Evolutionary conservation across 768 basidiomycete species (phyloP), one percentile per base, ranked within the genome.

Genomic region (Ramaria sp.): DNA sequence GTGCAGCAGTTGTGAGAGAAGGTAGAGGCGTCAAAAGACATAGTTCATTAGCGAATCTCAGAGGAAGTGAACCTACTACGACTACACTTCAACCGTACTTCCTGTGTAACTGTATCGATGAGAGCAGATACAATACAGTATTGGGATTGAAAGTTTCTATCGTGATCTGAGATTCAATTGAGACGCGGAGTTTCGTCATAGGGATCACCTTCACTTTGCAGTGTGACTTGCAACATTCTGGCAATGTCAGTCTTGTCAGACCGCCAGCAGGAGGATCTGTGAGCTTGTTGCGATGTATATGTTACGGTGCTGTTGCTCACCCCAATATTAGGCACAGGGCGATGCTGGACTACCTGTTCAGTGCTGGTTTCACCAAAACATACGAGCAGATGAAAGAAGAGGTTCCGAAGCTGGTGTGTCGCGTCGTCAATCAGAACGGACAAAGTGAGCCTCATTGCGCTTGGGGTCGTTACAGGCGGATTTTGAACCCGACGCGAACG

Each of bases 401-500:
- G 42, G 42, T 22, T 19, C 42, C 42, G 42, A 43, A 43, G 11
- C 7, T 43, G 42, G 42, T 43, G 7, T 43, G 42, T 43, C 42
- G 42, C 20, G 42, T 22, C 34, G 2, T 10, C 78, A 66, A 66
- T 72, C 24, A 24, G 15, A 37, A 37, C 9, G 34, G 13, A 13
- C 9, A 37, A 34, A 3, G 3, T 37, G 20, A 31, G 27, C 27
- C 55, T 27, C 33, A 20, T 30, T 9, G 27, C n/a, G 76, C 42
- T 43, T 43, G 20, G n/a, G 27, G 20, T 43, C 42, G 7, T n/a
- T 22, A 43, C 42, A 33, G 75, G 77, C 56, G 66, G 81, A 84
- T 59, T 88, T 86, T 67, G 75, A 78, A 3, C 88, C 88, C 15
- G 92, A 95, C 74, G 82, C 90, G 22, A 91, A 88, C 67, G 83